Conservation (phyloP, 768 basidiomycete genomes). For the Flagelloscypha sp. region DNA sequence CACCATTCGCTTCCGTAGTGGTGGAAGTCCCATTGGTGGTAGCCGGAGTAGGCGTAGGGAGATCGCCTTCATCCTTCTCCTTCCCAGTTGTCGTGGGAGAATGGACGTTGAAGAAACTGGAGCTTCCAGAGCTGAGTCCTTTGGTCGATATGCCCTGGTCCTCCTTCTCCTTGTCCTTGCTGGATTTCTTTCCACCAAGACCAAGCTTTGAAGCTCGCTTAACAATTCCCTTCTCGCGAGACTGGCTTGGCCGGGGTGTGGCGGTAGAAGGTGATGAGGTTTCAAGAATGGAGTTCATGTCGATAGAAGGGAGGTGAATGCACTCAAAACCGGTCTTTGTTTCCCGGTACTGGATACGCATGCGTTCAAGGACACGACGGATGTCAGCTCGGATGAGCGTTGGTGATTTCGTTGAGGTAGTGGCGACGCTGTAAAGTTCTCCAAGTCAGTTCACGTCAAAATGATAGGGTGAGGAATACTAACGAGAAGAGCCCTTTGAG, state of each 20-base stretch:
- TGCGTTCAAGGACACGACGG: slow-evolving; percentile 77
- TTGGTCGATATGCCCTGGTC: slow-evolving; percentile 31
- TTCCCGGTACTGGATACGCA: slow-evolving; percentile 92
- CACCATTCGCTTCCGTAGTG: slow-evolving; percentile 18
- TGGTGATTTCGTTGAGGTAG: slow-evolving; percentile 87
- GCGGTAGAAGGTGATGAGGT: slow-evolving; percentile 25
- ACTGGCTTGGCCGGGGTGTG: slow-evolving; percentile 21
- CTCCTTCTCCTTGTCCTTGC: slow-evolving; percentile 36
- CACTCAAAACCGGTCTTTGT: slow-evolving; percentile 92
- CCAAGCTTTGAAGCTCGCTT: slow-evolving; percentile 77
- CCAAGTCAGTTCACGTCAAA: slow-evolving; percentile 5
- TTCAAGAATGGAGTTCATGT: slow-evolving; percentile 64
- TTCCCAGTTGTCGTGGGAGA: slow-evolving; percentile 35
- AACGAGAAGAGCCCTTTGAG: slow-evolving; percentile 94
- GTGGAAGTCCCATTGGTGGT: slow-evolving; percentile 13
- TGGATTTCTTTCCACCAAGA: slow-evolving; percentile 57
- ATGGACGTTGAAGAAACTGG: slow-evolving; percentile 80
- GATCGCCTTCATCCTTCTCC: slow-evolving; percentile 4
- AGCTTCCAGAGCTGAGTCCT: slow-evolving; percentile 45
- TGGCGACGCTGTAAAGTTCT: slow-evolving; percentile 61
- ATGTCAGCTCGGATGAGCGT: slow-evolving; percentile 78
- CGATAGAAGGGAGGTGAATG: slow-evolving; percentile 91
- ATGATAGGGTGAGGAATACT: slow-evolving; percentile 11
- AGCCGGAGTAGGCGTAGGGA: slow-evolving; percentile 4
- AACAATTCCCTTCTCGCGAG: slow-evolving; percentile 43